Conservation (phyloP, 306 rosid genomes). For the Prunus armeniaca region DNA sequence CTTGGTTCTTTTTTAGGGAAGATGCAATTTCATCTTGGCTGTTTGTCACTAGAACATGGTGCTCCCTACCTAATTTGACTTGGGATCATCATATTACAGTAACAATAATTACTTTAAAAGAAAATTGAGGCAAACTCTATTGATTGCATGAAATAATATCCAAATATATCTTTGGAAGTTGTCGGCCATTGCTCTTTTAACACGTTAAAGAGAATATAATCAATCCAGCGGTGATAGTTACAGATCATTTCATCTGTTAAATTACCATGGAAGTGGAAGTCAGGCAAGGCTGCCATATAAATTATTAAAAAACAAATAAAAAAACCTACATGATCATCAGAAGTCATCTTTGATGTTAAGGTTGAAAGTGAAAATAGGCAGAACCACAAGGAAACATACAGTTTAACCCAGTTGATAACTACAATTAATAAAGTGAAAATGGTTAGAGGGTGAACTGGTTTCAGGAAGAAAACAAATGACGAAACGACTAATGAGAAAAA, state of each 20-base stretch:
- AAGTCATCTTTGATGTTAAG: neutral
- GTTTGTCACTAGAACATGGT: too few relatives aligned
- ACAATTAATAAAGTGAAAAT: neutral
- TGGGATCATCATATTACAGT: too few relatives aligned
- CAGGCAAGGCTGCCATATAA: neutral
- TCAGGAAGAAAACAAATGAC: neutral
- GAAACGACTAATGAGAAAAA: neutral
- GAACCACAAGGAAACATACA: neutral
- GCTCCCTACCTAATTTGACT: too few relatives aligned
- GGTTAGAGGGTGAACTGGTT: neutral
- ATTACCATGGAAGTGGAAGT: neutral
- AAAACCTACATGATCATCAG: neutral
- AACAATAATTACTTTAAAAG: too few relatives aligned
- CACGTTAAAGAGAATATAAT: neutral
- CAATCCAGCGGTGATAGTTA: neutral
- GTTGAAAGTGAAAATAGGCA: neutral
- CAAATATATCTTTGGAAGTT: too few relatives aligned
- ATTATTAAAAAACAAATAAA: too few relatives aligned
- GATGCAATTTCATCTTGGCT: too few relatives aligned
- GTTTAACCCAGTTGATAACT: neutral
- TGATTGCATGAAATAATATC: too few relatives aligned
- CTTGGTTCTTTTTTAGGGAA: neutral
- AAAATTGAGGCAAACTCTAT: too few relatives aligned
- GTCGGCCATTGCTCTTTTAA: neutral
- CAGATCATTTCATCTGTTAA: neutral